phyloP scores from a whole-genome alignment of 1,284 basidiomycete genomes.

The Rhizoctonia solani region DNA sequence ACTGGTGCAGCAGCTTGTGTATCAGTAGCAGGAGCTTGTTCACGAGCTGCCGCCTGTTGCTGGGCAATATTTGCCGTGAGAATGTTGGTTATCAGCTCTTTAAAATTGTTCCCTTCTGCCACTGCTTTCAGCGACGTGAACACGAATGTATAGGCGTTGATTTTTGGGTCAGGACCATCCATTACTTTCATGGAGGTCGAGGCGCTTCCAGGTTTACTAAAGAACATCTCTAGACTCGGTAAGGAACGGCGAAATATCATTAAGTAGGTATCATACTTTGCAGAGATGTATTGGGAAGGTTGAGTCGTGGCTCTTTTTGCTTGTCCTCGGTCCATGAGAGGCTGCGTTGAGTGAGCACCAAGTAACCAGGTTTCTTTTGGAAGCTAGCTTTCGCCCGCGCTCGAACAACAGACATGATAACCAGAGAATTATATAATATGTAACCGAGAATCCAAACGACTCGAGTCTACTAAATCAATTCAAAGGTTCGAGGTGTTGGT shows the following conservation, averaged over 20 bases:
- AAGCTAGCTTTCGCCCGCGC: constrained; percentile 30
- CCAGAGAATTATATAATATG: not conserved
- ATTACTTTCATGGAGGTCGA: constrained; percentile 25
- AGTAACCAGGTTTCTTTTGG: constrained; percentile 26
- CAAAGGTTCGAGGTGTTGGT: not conserved
- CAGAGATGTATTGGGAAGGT: constrained; percentile 14
- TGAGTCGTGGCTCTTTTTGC: constrained; percentile 33
- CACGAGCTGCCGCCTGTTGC: constrained; percentile 14
- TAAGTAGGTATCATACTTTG: constrained; percentile 6
- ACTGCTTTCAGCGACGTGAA: constrained; percentile 67
- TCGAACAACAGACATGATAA: constrained; percentile 22
- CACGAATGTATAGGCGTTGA: constrained; percentile 71
- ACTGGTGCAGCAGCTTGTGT: constrained; percentile 34
- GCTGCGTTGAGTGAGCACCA: constrained; percentile 26
- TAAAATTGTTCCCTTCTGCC: constrained; percentile 79
- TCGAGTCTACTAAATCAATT: too few species aligned
- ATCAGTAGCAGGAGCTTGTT: constrained; percentile 39
- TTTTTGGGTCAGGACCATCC: constrained; percentile 26
- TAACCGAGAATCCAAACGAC: too few species aligned
- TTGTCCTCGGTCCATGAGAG: constrained; percentile 32
- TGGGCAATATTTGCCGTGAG: constrained; percentile 60
- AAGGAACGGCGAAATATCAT: not conserved
- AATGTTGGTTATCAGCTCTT: constrained; percentile 71
- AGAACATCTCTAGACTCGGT: constrained; percentile 30
- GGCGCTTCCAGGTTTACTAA: constrained; percentile 22